Evolutionary conservation across 352 stramenopile species (phyloP).

Genomic region (Labyrinthula sp.): DNA sequence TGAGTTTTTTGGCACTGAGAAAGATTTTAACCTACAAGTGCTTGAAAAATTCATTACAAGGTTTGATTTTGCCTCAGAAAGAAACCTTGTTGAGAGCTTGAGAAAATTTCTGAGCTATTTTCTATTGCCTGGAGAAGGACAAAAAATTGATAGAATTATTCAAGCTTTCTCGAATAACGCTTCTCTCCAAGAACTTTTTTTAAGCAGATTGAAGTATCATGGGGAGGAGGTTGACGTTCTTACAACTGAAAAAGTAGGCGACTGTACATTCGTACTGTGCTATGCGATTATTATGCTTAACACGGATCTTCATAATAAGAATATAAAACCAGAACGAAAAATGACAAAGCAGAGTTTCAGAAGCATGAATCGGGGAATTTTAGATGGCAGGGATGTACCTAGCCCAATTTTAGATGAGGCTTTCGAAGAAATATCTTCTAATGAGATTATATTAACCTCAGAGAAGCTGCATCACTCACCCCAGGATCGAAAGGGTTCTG

Average conservation of each 20-base stretch:
- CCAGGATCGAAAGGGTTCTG: too few relatives aligned
- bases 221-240: too few relatives aligned
- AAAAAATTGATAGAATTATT: conserved; percentile 99
- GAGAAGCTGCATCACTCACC: too few relatives aligned
- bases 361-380: conserved; percentile 86
- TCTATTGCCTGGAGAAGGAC: conserved; percentile 87
- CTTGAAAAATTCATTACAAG: conserved; percentile 85
- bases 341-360: conserved; percentile 91
- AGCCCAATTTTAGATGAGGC: too few relatives aligned
- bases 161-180: conserved; percentile 96
- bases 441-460: too few relatives aligned
- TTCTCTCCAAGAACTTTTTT: conserved; percentile 53
- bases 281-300: conserved; percentile 89
- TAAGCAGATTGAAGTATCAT: conserved; percentile 68
- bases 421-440: too few relatives aligned
- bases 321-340: conserved; percentile 80
- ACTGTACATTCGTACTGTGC: conserved; percentile 91
- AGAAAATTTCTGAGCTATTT: conserved; percentile 88
- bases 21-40: conserved; percentile 55
- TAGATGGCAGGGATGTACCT: conserved; percentile 82
- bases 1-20: conserved; percentile 86
- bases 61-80: conserved; percentile 76
- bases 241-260: too few relatives aligned
- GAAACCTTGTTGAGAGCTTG: conserved; percentile 85
- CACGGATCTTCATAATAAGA: conserved; percentile 97